Conservation (phyloP, 371 early-diverging fungal species). For the Mortierella sp. region DNA sequence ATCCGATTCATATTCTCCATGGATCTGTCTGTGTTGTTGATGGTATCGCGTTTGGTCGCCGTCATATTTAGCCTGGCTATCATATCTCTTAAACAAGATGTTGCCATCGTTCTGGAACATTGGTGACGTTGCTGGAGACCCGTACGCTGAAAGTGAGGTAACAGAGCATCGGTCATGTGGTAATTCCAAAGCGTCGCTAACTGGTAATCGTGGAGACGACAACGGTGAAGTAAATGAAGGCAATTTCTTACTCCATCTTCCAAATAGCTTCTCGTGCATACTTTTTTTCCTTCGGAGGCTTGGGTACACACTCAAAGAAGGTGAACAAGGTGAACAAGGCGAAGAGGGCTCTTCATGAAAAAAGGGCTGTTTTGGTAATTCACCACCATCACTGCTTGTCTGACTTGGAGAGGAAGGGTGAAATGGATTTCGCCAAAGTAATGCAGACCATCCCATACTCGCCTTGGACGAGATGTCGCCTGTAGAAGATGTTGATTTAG, state of each 20-base stretch:
- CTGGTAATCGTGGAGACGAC: neutral
- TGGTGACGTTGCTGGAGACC: neutral
- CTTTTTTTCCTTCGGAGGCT: constrained; percentile 13
- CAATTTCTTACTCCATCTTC: constrained; percentile 6
- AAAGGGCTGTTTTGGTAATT: constrained; percentile 2
- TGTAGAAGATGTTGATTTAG: neutral
- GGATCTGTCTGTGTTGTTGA: neutral
- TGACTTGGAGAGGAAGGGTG: neutral
- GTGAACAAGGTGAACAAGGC: constrained; percentile 5
- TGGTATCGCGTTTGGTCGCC: too few species aligned
- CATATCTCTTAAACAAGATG: neutral
- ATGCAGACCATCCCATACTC: neutral
- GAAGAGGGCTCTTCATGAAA: neutral
- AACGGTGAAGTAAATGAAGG: neutral
- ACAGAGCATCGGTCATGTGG: neutral
- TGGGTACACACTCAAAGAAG: neutral
- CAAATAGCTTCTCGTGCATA: constrained; percentile 23
- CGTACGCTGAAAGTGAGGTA: neutral
- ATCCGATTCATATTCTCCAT: neutral
- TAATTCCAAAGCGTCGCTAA: neutral
- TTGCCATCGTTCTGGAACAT: neutral
- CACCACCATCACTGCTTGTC: neutral
- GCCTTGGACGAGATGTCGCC: too few species aligned
- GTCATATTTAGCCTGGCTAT: too few species aligned
- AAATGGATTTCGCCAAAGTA: neutral